These are phyloP conservation scores for Odonthalia washingtoniensis DNA, from an alignment of 31 red algal genomes.

Conservation along the genomic window DNA sequence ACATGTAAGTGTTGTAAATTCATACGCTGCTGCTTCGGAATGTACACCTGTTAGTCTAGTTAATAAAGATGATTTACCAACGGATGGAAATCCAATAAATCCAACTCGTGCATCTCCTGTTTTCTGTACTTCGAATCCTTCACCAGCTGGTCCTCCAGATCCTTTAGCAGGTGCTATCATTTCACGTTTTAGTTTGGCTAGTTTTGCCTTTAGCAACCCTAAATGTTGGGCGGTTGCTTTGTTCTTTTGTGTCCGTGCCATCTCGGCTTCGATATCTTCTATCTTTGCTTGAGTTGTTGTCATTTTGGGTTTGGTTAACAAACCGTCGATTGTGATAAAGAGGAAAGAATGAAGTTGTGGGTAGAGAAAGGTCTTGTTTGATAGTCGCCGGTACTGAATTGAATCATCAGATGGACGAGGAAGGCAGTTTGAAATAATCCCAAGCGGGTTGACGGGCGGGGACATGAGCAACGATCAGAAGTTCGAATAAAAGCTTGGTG, in stretches of 20 bases:
- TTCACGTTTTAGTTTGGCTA: slow-evolving; percentile 95
- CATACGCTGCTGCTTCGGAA: slow-evolving; percentile 93
- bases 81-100: slow-evolving; percentile 98
- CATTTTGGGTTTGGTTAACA: too few species aligned
- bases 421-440: too few species aligned
- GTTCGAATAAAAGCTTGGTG: too few species aligned
- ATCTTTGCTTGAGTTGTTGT: slow-evolving; percentile 37
- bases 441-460: too few species aligned
- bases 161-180: slow-evolving; percentile 83
- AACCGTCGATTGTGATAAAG: too few species aligned
- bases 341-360: too few species aligned
- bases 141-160: slow-evolving; percentile 79
- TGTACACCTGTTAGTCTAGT: slow-evolving; percentile 85
- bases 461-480: too few species aligned
- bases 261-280: slow-evolving; percentile 97
- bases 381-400: too few species aligned
- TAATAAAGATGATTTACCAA: slow-evolving; percentile 97
- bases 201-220: slow-evolving; percentile 94
- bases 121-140: slow-evolving; percentile 97
- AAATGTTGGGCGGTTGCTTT: slow-evolving; percentile 95
- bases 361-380: too few species aligned
- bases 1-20: slow-evolving; percentile 98
- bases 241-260: slow-evolving; percentile 98
- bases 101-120: slow-evolving; percentile 97
- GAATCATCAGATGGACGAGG: too few species aligned